These are phyloP conservation scores for Lobulomyces angularis DNA, from an alignment of 192 early-diverging fungal species.

Conservation along the genomic window DNA sequence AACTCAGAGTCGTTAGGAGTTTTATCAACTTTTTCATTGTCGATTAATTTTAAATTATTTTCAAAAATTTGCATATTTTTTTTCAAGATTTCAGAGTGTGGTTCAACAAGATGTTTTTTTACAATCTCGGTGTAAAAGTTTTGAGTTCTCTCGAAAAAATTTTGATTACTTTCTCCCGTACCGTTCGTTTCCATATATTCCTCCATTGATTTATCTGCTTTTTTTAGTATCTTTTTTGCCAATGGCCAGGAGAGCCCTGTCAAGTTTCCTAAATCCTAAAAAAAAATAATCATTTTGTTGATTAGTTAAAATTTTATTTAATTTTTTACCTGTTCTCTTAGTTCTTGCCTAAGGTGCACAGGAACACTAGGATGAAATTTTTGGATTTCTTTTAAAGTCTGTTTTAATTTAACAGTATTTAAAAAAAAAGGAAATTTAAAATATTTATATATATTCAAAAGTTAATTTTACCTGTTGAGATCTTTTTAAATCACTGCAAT, in stretches of 20 bases:
- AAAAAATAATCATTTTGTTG: not conserved
- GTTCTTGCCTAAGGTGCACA: conserved; percentile 15
- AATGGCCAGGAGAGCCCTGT: conserved; percentile 25
- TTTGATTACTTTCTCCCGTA: conserved; percentile 18
- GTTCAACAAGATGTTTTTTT: conserved; percentile 21
- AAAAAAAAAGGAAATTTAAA: too few species aligned
- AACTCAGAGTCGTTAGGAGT: too few species aligned
- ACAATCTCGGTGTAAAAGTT: conserved; percentile 31
- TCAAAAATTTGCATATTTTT: too few species aligned
- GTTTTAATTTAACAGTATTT: too few species aligned
- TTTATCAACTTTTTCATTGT: too few species aligned
- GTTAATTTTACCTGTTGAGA: conserved; percentile 27
- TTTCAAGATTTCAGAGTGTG: conserved; percentile 19
- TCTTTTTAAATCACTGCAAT: conserved; percentile 27
- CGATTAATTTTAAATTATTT: too few species aligned
- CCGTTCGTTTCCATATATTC: conserved; percentile 19
- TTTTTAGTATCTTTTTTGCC: conserved; percentile 25
- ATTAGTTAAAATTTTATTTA: not conserved
- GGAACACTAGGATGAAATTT: conserved; percentile 18
- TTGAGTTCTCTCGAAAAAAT: conserved; percentile 24
- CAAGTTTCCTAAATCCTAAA: conserved; percentile 25
- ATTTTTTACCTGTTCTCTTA: conserved; percentile 27
- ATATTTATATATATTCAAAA: too few species aligned
- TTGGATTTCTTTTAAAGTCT: conserved; percentile 31
- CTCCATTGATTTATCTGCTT: conserved; percentile 20